These are phyloP conservation scores for Colletotrichum sansevieriae DNA, from an alignment of 2,329 filamentous ascomycete genomes.

Conservation along the genomic window DNA sequence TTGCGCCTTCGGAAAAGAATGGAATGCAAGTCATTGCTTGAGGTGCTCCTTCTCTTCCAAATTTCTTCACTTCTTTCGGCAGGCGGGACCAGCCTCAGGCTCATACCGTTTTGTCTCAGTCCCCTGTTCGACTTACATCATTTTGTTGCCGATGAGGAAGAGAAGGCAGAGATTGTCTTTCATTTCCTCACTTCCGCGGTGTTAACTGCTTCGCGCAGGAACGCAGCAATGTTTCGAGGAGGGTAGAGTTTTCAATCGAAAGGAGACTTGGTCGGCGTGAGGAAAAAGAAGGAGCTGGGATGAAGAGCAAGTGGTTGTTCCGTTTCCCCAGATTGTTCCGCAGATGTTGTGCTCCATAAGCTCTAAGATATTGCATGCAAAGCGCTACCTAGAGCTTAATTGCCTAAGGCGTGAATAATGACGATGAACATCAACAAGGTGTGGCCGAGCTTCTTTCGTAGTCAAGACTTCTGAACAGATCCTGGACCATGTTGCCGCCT, in stretches of 20 bases:
- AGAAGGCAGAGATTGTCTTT: background rate
- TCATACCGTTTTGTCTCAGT: conserved; percentile 7
- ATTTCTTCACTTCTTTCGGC: conserved; percentile 17
- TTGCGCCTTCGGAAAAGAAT: background rate
- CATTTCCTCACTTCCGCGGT: background rate
- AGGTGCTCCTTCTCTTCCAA: conserved; percentile 1
- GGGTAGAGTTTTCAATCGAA: background rate
- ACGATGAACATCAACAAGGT: conserved; percentile 22
- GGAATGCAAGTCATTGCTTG: conserved; percentile 23
- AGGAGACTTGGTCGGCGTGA: background rate
- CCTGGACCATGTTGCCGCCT: conserved; percentile 17
- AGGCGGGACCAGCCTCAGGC: conserved; percentile 13
- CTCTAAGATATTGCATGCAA: background rate
- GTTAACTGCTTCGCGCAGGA: background rate
- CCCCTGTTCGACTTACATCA: conserved; percentile 14
- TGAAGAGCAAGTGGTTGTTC: background rate
- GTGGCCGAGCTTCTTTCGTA: conserved; percentile 22
- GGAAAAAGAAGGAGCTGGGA: conserved; percentile 6
- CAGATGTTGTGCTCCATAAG: too few relatives aligned
- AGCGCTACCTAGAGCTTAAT: conserved; percentile 19
- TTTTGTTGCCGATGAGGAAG: conserved; percentile 3
- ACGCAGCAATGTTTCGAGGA: background rate
- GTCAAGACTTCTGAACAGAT: conserved; percentile 25
- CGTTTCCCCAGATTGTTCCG: background rate
- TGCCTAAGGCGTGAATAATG: conserved; percentile 1